phyloP scores from a whole-genome alignment of 805 yeast genomes.

The Tetrapisispora pingtungensis region DNA sequence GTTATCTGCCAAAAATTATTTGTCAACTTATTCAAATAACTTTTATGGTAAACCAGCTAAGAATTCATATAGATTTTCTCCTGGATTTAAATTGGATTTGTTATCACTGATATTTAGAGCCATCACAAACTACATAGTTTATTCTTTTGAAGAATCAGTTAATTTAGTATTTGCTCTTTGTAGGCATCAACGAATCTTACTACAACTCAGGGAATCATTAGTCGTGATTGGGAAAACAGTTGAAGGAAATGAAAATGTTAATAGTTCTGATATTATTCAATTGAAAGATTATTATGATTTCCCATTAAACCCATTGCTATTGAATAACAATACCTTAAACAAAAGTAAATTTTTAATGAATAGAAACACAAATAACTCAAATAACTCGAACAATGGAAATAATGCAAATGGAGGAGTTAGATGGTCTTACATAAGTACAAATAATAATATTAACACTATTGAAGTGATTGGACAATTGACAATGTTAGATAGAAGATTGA shows the following conservation, averaged over 20 bases:
- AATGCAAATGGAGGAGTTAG: neutral
- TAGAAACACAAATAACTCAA: slow-evolving; percentile 5
- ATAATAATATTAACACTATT: neutral
- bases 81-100: slow-evolving; percentile 40
- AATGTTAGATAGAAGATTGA: slow-evolving; percentile 3
- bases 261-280: slow-evolving; percentile 1
- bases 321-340: neutral
- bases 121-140: slow-evolving; percentile 41
- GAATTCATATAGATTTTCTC: slow-evolving; percentile 11
- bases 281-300: slow-evolving; percentile 3
- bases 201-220: slow-evolving; percentile 20
- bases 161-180: slow-evolving; percentile 43
- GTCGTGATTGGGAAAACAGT: slow-evolving; percentile 14
- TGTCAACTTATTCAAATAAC: slow-evolving; percentile 16
- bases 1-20: slow-evolving; percentile 18
- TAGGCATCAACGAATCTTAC: slow-evolving; percentile 28
- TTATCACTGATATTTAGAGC: slow-evolving; percentile 52
- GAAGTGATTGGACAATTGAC: slow-evolving; percentile 2
- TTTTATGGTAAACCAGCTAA: neutral
- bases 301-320: slow-evolving; percentile 1
- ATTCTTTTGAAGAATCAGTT: slow-evolving; percentile 42
- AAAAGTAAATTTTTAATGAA: neutral
- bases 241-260: slow-evolving; percentile 1
- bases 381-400: slow-evolving; percentile 6
- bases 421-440: slow-evolving; percentile 2